phyloP scores from a whole-genome alignment of 2,329 filamentous ascomycete genomes.

The Cladosporium sp. region DNA sequence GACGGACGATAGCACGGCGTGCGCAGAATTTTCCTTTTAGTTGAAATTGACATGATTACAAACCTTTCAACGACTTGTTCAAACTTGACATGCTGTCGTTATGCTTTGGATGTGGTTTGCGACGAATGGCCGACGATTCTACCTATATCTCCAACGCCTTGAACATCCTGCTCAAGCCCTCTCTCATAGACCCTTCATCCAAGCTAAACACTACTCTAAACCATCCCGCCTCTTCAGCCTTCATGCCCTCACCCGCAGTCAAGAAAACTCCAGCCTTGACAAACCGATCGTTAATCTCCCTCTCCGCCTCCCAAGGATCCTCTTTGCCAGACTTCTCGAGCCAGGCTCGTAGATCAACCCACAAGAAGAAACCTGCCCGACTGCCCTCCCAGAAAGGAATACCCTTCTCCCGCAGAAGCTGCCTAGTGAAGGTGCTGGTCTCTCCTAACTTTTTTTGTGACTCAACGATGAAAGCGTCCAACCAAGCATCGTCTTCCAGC shows the following conservation, averaged over 20 bases:
- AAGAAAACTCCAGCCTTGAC: conserved; percentile 48
- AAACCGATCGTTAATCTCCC: conserved; percentile 42
- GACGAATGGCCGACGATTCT: background rate
- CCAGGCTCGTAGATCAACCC: conserved; percentile 41
- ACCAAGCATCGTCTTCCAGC: conserved; percentile 22
- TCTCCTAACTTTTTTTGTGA: conserved; percentile 16
- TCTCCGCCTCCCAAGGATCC: conserved; percentile 38
- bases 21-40: background rate
- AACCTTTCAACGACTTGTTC: background rate
- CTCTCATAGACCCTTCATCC: conserved; percentile 15
- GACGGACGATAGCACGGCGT: conserved; percentile 9
- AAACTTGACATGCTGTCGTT: background rate
- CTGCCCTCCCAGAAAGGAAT: conserved; percentile 36
- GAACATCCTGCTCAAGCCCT: conserved; percentile 33
- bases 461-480: conserved; percentile 6
- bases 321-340: conserved; percentile 26
- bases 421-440: conserved; percentile 17
- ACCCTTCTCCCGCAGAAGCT: conserved; percentile 25
- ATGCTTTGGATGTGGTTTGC: too few relatives aligned
- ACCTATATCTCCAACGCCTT: conserved; percentile 7
- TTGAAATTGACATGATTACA: background rate
- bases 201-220: conserved; percentile 51
- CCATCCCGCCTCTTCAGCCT: conserved; percentile 46
- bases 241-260: conserved; percentile 46
- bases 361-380: conserved; percentile 47